These are phyloP conservation scores for Alloteropsis angusta DNA, from an alignment of 202 grass and related monocot genomes.

Conservation along the genomic window DNA sequence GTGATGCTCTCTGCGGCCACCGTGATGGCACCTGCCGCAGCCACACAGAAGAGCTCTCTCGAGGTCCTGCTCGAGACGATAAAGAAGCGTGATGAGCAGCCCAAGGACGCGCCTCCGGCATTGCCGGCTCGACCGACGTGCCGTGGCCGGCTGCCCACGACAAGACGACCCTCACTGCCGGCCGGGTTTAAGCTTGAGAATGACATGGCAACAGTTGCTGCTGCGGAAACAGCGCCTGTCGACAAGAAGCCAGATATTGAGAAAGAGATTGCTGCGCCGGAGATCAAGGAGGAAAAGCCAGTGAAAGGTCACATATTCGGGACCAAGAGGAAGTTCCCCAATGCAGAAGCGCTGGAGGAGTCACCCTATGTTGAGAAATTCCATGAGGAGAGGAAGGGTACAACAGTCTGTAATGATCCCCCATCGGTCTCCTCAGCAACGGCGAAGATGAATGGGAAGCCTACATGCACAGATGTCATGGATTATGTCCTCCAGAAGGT, in stretches of 20 bases:
- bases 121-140: conserved; percentile 69
- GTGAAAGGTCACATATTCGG: conserved; percentile 55
- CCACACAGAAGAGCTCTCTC: conserved; percentile 59
- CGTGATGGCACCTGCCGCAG: conserved; percentile 37
- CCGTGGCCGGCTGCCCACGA: conserved; percentile 59
- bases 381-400: conserved; percentile 32
- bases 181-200: conserved; percentile 48
- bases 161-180: conserved; percentile 44
- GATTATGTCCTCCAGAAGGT: conserved; percentile 79
- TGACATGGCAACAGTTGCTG: conserved; percentile 13
- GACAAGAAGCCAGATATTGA: conserved; percentile 23
- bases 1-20: conserved; percentile 40
- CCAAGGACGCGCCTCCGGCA: conserved; percentile 64
- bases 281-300: conserved; percentile 35
- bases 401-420: conserved; percentile 2
- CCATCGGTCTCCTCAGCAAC: conserved; percentile 33
- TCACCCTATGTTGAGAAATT: conserved; percentile 49
- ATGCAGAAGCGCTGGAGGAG: conserved; percentile 32
- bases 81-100: conserved; percentile 67
- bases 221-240: background rate
- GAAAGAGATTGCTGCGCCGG: conserved; percentile 26
- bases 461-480: conserved; percentile 31
- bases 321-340: conserved; percentile 44
- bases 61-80: conserved; percentile 80
- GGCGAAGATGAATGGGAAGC: conserved; percentile 40